These are phyloP conservation scores for Eimeria acervulina DNA, from an alignment of 169 alveolate genomes.

Conservation along the genomic window DNA sequence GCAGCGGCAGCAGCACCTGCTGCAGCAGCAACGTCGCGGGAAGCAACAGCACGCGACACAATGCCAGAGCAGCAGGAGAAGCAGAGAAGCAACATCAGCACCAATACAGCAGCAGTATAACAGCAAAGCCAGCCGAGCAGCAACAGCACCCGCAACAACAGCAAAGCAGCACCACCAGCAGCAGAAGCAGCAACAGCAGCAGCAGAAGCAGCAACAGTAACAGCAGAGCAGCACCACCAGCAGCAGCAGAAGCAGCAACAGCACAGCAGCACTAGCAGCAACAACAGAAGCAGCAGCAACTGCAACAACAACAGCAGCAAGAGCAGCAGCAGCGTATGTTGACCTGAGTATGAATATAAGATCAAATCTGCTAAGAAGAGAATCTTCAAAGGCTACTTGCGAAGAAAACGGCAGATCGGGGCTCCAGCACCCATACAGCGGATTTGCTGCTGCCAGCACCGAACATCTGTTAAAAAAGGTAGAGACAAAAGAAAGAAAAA, in stretches of 20 bases:
- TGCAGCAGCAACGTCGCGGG: neutral
- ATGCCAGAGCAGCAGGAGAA: slow-evolving; percentile 12
- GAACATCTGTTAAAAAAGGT: slow-evolving; percentile 92
- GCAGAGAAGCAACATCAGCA: neutral
- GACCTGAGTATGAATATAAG: slow-evolving; percentile 94
- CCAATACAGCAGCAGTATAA: neutral
- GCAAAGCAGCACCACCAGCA: too few relatives aligned
- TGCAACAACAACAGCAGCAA: slow-evolving; percentile 24
- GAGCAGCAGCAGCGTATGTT: neutral
- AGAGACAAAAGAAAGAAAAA: neutral
- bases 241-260: neutral
- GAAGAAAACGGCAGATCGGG: slow-evolving; percentile 94
- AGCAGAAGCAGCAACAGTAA: neutral
- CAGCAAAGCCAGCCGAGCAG: slow-evolving; percentile 51
- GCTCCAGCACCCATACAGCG: slow-evolving; percentile 98
- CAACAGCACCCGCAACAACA: neutral
- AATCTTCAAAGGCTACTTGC: slow-evolving; percentile 98
- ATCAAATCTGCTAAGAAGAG: slow-evolving; percentile 98
- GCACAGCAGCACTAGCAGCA: slow-evolving; percentile 12
- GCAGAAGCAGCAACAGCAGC: neutral
- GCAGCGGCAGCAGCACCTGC: neutral
- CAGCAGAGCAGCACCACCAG: too few relatives aligned
- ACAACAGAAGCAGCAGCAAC: neutral
- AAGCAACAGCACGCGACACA: neutral
- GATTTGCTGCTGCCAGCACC: slow-evolving; percentile 99